Conservation (phyloP, 805 yeast species). For the Starmerella tilneyi region DNA sequence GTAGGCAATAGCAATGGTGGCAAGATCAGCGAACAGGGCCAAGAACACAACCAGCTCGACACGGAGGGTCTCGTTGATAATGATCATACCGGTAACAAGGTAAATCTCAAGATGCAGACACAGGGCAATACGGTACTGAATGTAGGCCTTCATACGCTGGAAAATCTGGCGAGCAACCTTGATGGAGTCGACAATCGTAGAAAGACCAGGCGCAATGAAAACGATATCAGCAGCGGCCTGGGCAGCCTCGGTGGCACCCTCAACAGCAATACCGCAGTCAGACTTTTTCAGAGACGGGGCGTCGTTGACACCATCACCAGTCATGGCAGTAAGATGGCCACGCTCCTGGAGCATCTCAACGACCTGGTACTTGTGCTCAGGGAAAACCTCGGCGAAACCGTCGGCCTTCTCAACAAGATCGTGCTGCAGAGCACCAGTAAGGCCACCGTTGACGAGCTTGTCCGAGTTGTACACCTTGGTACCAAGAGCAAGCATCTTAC, state of each 20-base stretch:
- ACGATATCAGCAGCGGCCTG: slow-evolving; percentile 95
- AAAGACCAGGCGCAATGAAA: slow-evolving; percentile 89
- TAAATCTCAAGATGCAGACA: slow-evolving; percentile 90
- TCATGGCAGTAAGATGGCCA: slow-evolving; percentile 97
- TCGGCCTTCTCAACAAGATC: slow-evolving; percentile 96
- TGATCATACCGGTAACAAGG: slow-evolving; percentile 93
- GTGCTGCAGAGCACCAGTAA: slow-evolving; percentile 96
- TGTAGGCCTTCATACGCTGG: slow-evolving; percentile 98
- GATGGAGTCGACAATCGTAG: slow-evolving; percentile 87
- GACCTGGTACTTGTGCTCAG: slow-evolving; percentile 92
- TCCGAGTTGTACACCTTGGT: slow-evolving; percentile 95
- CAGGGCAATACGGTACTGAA: slow-evolving; percentile 94
- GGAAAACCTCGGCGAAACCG: slow-evolving; percentile 98
- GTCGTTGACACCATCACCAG: slow-evolving; percentile 99
- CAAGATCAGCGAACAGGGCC: slow-evolving; percentile 96
- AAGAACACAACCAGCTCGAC: slow-evolving; percentile 87
- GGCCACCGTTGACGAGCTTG: slow-evolving; percentile 90
- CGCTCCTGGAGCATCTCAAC: slow-evolving; percentile 91
- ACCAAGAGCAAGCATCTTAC: slow-evolving; percentile 95
- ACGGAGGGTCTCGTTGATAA: slow-evolving; percentile 75
- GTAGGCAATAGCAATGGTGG: slow-evolving; percentile 93
- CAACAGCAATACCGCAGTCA: slow-evolving; percentile 93
- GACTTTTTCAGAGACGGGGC: slow-evolving; percentile 97
- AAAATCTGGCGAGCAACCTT: slow-evolving; percentile 93
- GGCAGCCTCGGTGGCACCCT: slow-evolving; percentile 96